A percentile compares a stretch with the other conserved stretches of the same genome.
Conservation (phyloP, 2,329 filamentous ascomycete genomes). For the Thelonectria olida region DNA sequence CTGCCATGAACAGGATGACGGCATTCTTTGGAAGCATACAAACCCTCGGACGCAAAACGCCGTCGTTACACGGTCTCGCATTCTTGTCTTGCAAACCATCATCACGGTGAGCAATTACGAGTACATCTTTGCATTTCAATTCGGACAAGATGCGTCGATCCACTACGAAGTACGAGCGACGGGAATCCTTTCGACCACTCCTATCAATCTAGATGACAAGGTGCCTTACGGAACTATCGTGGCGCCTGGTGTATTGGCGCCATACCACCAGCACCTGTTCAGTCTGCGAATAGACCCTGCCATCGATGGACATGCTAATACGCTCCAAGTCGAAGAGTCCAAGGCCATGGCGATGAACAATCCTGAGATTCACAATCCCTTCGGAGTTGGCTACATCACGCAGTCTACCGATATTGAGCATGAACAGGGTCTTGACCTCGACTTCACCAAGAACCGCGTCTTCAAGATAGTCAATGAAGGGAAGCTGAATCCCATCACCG, state of each 20-base stretch:
- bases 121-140: constrained; percentile 56
- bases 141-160: constrained; percentile 61
- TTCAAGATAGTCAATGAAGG: constrained; percentile 60
- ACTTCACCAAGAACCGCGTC: constrained; percentile 56
- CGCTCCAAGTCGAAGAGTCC: constrained; percentile 53
- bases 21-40: constrained; percentile 70
- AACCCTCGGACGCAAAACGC: constrained; percentile 67
- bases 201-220: constrained; percentile 61
- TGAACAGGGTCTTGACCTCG: constrained; percentile 59
- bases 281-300: constrained; percentile 72
- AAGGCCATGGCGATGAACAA: constrained; percentile 52
- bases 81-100: constrained; percentile 69
- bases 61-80: constrained; percentile 62
- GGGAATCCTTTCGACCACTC: constrained; percentile 55
- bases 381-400: constrained; percentile 58
- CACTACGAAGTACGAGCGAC: constrained; percentile 48
- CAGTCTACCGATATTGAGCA: constrained; percentile 52
- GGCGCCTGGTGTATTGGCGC: constrained; percentile 67
- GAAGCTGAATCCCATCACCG: constrained; percentile 52
- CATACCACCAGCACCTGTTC: constrained; percentile 76
- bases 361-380: constrained; percentile 59
- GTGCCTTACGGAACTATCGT: constrained; percentile 69
- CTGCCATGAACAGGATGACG: constrained; percentile 52
- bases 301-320: constrained; percentile 67
- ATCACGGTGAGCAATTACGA: constrained; percentile 73